Percentiles rank a stretch among this genome's conserved stretches.
Evolutionary conservation across 2,329 filamentous ascomycete species (phyloP).

Genomic region (Exophiala viscosa): DNA sequence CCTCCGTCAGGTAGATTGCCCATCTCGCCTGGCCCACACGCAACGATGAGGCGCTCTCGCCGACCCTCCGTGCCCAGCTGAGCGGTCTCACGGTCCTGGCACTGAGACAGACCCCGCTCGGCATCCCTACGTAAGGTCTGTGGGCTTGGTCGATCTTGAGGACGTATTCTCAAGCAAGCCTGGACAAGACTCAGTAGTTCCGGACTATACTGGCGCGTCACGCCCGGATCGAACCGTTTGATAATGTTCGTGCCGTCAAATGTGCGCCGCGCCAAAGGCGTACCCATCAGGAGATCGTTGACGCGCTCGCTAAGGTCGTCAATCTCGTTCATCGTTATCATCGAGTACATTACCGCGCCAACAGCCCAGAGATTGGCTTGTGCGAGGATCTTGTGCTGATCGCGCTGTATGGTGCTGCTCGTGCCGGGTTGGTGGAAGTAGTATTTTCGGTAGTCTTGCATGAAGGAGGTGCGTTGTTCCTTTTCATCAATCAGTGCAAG

Average conservation of each 20-base stretch:
- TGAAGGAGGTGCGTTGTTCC: not conserved
- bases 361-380: slow-evolving; percentile 17
- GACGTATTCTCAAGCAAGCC: slow-evolving; percentile 8
- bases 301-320: slow-evolving; percentile 7
- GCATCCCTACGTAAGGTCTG: not conserved
- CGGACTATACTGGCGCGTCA: slow-evolving; percentile 9
- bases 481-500: not conserved
- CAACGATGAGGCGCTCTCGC: not conserved
- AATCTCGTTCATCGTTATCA: slow-evolving; percentile 13
- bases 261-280: not conserved
- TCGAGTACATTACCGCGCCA: slow-evolving; percentile 13
- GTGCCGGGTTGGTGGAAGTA: not conserved
- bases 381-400: slow-evolving; percentile 8
- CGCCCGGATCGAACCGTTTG: not conserved
- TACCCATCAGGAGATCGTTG: slow-evolving; percentile 4
- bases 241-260: slow-evolving; percentile 5
- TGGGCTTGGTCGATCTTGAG: slow-evolving; percentile 3
- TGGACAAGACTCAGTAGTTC: slow-evolving; percentile 9
- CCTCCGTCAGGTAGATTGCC: not conserved
- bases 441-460: not conserved
- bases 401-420: not conserved
- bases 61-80: not conserved
- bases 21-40: not conserved
- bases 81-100: not conserved
- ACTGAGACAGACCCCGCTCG: not conserved